Conservation (phyloP, 441 rosid species). For the Gossypium gossypioides region DNA sequence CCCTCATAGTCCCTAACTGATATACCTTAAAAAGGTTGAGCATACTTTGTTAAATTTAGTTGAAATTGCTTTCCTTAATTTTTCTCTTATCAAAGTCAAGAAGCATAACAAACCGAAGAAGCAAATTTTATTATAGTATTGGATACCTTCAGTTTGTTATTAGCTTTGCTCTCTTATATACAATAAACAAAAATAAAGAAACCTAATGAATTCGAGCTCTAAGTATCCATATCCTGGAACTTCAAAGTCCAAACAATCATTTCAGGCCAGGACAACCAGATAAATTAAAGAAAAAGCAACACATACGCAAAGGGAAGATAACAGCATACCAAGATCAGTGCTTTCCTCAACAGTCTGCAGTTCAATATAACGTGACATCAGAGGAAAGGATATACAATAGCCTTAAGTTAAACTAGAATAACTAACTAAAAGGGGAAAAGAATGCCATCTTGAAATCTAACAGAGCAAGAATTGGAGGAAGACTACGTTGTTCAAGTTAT, state of each 20-base stretch:
- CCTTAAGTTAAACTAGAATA: background rate
- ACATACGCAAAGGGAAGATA: background rate
- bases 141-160: background rate
- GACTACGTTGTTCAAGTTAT: constrained; percentile 28
- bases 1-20: background rate
- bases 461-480: background rate
- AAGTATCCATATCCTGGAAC: background rate
- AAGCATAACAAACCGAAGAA: background rate
- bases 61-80: background rate
- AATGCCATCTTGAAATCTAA: background rate
- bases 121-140: background rate
- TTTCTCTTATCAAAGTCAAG: background rate
- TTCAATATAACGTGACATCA: constrained; percentile 2
- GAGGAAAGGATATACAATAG: background rate
- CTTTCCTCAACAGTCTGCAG: constrained; percentile 43
- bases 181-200: background rate
- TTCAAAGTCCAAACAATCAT: background rate
- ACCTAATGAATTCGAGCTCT: background rate
- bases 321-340: constrained; percentile 47
- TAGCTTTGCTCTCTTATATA: background rate
- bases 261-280: background rate
- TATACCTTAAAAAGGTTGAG: background rate
- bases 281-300: background rate
- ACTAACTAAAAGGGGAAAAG: background rate
- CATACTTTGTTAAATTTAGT: background rate